These are phyloP conservation scores for Lipomyces starkeyi DNA, from an alignment of 805 yeast genomes.

Conservation along the genomic window DNA sequence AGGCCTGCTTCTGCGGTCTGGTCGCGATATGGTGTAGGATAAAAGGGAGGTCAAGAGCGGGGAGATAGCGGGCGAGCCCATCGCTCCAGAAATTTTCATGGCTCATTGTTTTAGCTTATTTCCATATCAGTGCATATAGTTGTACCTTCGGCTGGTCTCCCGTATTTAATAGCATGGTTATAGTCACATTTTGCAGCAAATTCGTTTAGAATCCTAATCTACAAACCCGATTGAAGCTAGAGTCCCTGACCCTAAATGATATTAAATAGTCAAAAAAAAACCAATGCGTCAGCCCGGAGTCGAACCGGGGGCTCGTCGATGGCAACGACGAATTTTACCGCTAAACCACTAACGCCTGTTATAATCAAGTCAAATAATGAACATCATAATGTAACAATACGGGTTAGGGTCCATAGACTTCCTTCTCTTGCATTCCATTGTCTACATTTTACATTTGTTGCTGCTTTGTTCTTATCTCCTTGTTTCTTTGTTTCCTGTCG, in stretches of 20 bases:
- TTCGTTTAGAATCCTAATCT: too few species aligned
- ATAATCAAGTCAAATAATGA: too few species aligned
- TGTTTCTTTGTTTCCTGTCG: too few species aligned
- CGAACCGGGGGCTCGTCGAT: slow-evolving; percentile 63
- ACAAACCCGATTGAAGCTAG: too few species aligned
- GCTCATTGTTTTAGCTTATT: background rate
- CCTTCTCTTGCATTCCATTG: too few species aligned
- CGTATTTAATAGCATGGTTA: background rate
- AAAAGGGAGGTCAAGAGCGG: background rate
- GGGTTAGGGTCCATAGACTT: background rate
- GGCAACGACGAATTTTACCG: slow-evolving; percentile 61
- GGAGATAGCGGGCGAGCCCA: background rate
- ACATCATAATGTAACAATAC: too few species aligned
- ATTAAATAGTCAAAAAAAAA: slow-evolving; percentile 34
- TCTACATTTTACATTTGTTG: too few species aligned
- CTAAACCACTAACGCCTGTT: slow-evolving; percentile 58
- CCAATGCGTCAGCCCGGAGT: slow-evolving; percentile 58
- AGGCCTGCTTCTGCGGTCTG: slow-evolving; percentile 24
- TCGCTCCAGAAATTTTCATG: background rate
- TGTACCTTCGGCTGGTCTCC: background rate
- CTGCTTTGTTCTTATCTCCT: too few species aligned
- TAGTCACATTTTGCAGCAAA: too few species aligned
- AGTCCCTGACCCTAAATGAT: too few species aligned
- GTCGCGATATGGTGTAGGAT: slow-evolving; percentile 32
- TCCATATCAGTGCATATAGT: too few species aligned